Conservation (phyloP, 495 filamentous ascomycete genomes). For the Diplogelasinospora grovesii region DNA sequence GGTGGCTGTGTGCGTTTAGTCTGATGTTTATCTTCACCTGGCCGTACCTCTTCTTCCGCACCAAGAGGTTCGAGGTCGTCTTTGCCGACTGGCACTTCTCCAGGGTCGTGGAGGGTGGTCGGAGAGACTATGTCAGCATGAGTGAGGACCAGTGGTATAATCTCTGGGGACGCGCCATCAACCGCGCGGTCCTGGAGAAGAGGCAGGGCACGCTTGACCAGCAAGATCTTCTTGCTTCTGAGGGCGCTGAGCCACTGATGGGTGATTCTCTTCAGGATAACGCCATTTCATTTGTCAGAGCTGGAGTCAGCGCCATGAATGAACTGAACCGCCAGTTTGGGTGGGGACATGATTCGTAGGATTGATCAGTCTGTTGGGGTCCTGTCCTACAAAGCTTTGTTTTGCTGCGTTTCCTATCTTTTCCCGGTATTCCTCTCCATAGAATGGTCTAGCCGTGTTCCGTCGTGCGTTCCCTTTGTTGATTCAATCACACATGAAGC, state of each 20-base stretch:
- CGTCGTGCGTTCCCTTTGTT: too few relatives aligned
- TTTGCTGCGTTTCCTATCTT: too few relatives aligned
- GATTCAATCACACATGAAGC: too few relatives aligned
- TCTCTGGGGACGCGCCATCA: slow-evolving; percentile 38
- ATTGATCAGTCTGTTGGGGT: too few relatives aligned
- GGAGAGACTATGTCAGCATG: slow-evolving; percentile 38
- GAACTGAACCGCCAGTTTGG: slow-evolving; percentile 41
- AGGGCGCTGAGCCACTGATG: slow-evolving; percentile 25
- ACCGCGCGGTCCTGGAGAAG: slow-evolving; percentile 34
- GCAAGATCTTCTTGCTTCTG: slow-evolving; percentile 30
- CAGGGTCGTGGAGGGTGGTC: slow-evolving; percentile 13
- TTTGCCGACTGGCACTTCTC: slow-evolving; percentile 49
- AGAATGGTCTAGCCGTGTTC: too few relatives aligned
- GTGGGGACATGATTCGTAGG: slow-evolving; percentile 29
- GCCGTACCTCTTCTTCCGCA: slow-evolving; percentile 57
- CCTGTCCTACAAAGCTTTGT: too few relatives aligned
- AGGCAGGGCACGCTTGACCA: slow-evolving; percentile 34
- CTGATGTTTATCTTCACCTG: slow-evolving; percentile 57
- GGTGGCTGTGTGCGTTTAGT: slow-evolving; percentile 53
- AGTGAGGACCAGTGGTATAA: slow-evolving; percentile 44
- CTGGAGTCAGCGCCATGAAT: slow-evolving; percentile 35
- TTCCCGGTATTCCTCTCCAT: too few relatives aligned
- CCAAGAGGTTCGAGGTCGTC: slow-evolving; percentile 54
- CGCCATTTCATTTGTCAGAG: slow-evolving; percentile 25
- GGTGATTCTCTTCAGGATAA: slow-evolving; percentile 21